Conservation (phyloP, 306 rosid genomes). For the Quercus mongolica region DNA sequence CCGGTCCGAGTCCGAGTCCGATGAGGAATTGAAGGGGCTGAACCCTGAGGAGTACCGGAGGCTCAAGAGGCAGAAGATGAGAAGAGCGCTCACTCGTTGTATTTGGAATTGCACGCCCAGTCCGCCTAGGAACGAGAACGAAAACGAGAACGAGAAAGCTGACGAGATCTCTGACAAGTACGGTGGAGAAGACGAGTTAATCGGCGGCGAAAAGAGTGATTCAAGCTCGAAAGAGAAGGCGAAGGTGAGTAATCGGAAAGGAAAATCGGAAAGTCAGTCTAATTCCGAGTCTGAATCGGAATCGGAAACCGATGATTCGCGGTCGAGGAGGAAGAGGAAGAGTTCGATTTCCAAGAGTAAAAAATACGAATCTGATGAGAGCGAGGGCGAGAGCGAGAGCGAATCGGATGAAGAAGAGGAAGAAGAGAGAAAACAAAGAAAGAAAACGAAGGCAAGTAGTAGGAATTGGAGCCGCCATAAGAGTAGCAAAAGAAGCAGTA, state of each 20-base stretch:
- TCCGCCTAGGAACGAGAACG: slow-evolving; percentile 54
- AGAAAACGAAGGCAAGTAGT: slow-evolving; percentile 24
- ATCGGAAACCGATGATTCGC: slow-evolving; percentile 39
- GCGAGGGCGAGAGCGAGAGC: slow-evolving; percentile 21
- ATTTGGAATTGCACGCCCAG: slow-evolving; percentile 88
- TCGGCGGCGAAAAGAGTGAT: slow-evolving; percentile 16
- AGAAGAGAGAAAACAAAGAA: slow-evolving; percentile 36
- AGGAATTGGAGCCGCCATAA: slow-evolving; percentile 17
- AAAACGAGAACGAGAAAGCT: slow-evolving; percentile 44
- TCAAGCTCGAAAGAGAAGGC: slow-evolving; percentile 23
- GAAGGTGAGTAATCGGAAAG: slow-evolving; percentile 17
- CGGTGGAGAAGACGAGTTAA: not conserved
- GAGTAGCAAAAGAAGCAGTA: slow-evolving; percentile 29
- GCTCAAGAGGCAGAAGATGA: slow-evolving; percentile 79
- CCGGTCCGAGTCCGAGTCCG: slow-evolving; percentile 58
- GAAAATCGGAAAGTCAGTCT: slow-evolving; percentile 21
- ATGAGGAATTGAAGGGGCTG: slow-evolving; percentile 82
- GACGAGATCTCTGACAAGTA: slow-evolving; percentile 43
- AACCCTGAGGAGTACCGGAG: slow-evolving; percentile 65
- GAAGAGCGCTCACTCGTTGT: slow-evolving; percentile 65
- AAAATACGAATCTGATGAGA: slow-evolving; percentile 15
- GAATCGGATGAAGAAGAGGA: slow-evolving; percentile 48
- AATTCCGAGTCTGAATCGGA: slow-evolving; percentile 30
- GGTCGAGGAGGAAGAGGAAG: slow-evolving; percentile 20
- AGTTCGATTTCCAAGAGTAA: slow-evolving; percentile 27